Evolutionary conservation across 805 yeast species (phyloP), one percentile per base, ranked within the genome.

Genomic region (Isabelozyma gotoi): DNA sequence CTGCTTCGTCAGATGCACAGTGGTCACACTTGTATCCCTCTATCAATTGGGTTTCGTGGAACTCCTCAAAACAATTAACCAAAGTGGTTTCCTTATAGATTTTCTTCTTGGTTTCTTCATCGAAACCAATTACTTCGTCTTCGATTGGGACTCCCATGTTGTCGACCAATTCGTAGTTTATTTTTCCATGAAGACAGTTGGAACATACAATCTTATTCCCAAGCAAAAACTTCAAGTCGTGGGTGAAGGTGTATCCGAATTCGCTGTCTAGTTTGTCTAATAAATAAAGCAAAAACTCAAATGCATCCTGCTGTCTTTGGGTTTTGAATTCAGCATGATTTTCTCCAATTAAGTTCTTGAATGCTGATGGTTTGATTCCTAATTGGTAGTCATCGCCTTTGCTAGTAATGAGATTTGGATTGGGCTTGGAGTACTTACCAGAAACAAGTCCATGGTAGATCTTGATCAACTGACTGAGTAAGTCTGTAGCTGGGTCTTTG

Each of bases 231-330:
- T 82, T 81, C 56, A 92, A 82, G 12, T 73, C 52, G 40, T 76
- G 74, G 44, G 80, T 77, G 0, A 88, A 82, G 19, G 68, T 67
- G 15, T 49, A 40, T 0, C 68, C 62, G 21, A 76, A 65, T 39
- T 70, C 61, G 4, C 61, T 59, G 48, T 85, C 91, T 19, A 90
- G 62, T 48, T 79, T 76, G 43, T 84, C 85, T 20, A 83, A 56
- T 7, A 92, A 62, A 58, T 82, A 85, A 4, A 80, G 65, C 64
- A 90, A 77, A 58, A 90, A 94, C 62, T 94, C 99, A 70, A 83
- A 86, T 0, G 98, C 94, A 68, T 94, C 99, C 62, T 94, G 99
- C 60, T 94, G 99, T 52, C 82, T 80, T 75, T 84, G 87, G 0
- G 96, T 83, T 36, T 83, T 74, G 54, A 94, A 94, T 56, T 94